Percentiles rank a stretch among this genome's conserved stretches.
Conservation (phyloP, 129 eudicot genomes). For the Helianthus annuus region HanXRQr2.0-SUNRISE NC_035443.2:9993957-9994456, state of each 20-base stretch:
- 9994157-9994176: slow-evolving; percentile 22
- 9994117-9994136: background rate
- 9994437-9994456: too few relatives aligned
- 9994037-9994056: slow-evolving; percentile 33
- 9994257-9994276: slow-evolving; percentile 24
- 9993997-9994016: slow-evolving; percentile 34
- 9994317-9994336: slow-evolving; percentile 20
- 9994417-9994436: too few relatives aligned
- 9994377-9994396: too few relatives aligned
- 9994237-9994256: slow-evolving; percentile 19
- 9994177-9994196: slow-evolving; percentile 22
- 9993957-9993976: slow-evolving; percentile 60
- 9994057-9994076: background rate
- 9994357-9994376: too few relatives aligned
- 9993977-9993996: slow-evolving; percentile 46
- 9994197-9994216: slow-evolving; percentile 21
- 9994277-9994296: background rate
- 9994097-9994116: background rate
- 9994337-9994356: background rate
- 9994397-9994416: too few relatives aligned
- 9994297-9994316: background rate
- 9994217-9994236: slow-evolving; percentile 22
- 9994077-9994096: slow-evolving; percentile 16
- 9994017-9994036: slow-evolving; percentile 30
- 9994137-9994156: background rate